Percentiles rank a stretch among this genome's conserved stretches.
phyloP scores from a whole-genome alignment of 345 rosid genomes.

The Sonneratia caseolaris region DNA sequence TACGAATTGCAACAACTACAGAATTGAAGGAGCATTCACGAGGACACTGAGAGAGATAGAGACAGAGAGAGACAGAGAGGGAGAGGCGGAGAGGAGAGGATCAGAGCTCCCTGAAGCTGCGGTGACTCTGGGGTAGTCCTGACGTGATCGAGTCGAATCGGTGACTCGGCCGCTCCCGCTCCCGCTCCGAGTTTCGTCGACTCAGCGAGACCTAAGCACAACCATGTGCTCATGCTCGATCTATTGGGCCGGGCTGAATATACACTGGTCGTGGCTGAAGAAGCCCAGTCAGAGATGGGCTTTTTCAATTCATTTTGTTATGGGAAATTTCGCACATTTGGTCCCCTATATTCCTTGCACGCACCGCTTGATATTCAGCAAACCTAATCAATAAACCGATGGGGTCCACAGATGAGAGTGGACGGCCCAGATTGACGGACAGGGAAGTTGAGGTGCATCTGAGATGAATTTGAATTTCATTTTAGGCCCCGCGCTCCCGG shows the following conservation, averaged over 20 bases:
- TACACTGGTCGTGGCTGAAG: not conserved
- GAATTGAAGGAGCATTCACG: not conserved
- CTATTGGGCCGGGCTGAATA: not conserved
- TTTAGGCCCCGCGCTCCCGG: conserved; percentile 12
- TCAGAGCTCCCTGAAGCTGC: not conserved
- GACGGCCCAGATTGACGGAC: conserved; percentile 29
- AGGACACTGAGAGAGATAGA: not conserved
- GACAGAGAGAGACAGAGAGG: not conserved
- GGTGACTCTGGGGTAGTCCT: conserved; percentile 3
- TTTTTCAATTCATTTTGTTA: not conserved
- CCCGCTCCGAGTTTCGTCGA: not conserved
- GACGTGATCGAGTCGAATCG: not conserved
- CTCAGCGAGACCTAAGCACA: not conserved
- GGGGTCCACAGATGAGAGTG: conserved; percentile 19
- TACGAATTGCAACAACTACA: not conserved
- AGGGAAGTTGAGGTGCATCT: conserved; percentile 25
- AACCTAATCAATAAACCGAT: not conserved
- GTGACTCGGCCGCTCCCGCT: not conserved
- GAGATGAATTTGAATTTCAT: conserved; percentile 15
- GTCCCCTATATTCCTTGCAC: too few relatives aligned
- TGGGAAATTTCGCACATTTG: not conserved
- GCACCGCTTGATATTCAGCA: not conserved
- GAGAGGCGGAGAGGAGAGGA: not conserved
- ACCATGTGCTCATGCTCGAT: not conserved
- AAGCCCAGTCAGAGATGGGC: not conserved